Evolutionary conservation across 495 filamentous ascomycete genomes (phyloP).

Genomic region (Hyaloscypha finlandica): DNA sequence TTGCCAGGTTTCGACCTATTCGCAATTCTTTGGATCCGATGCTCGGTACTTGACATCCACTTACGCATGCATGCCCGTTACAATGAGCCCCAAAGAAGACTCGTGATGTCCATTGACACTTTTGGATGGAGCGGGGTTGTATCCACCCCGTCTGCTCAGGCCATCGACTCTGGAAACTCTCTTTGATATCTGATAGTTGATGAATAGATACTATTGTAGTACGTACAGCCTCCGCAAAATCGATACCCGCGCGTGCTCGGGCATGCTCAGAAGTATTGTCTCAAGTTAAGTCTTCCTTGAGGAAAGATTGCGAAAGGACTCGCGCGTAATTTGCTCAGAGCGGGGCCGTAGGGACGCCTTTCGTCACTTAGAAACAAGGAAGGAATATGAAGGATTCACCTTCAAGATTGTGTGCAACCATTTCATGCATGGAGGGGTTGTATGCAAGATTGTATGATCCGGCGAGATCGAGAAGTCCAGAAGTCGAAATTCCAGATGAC

Average conservation of each 20-base stretch:
- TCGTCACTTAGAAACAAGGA: background rate
- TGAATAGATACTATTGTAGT: background rate
- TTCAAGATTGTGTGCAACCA: background rate
- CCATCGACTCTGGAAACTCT: background rate
- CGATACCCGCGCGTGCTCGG: background rate
- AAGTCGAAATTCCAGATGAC: background rate
- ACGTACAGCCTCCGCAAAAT: background rate
- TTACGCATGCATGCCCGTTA: background rate
- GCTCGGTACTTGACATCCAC: background rate
- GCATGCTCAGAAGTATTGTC: background rate
- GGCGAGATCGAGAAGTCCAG: background rate
- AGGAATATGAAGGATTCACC: background rate
- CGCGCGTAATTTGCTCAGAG: background rate
- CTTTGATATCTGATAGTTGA: background rate
- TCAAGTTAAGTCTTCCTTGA: background rate
- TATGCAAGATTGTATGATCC: constrained; percentile 1
- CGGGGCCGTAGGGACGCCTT: background rate
- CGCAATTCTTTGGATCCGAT: background rate
- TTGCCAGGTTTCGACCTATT: background rate
- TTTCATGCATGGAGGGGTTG: background rate
- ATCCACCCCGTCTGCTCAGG: background rate
- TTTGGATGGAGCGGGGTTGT: background rate
- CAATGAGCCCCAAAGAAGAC: background rate
- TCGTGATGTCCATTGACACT: background rate
- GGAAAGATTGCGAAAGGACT: background rate